Evolutionary conservation across 164 flowering plant species (phyloP).

Genomic region (Annona squamosa): DNA sequence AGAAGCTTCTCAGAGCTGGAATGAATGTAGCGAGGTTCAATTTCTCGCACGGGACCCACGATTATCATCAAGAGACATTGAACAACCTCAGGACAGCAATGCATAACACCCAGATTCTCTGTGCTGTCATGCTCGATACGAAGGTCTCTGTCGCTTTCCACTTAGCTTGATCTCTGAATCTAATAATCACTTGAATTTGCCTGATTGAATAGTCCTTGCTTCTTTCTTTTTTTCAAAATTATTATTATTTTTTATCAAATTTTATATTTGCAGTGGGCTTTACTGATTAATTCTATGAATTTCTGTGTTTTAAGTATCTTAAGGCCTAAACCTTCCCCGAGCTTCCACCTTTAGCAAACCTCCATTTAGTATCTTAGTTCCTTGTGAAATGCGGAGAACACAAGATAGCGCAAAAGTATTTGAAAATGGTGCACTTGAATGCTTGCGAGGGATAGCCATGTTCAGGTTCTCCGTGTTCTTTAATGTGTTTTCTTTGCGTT

Average conservation of each 20-base stretch:
- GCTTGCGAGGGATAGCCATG: no score
- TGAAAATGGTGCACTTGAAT: no score
- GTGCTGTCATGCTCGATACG: slow-evolving; percentile 86
- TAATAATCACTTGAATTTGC: not conserved
- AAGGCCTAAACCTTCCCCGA: no score
- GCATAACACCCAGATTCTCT: slow-evolving; percentile 62
- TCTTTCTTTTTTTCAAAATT: not conserved
- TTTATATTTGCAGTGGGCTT: no score
- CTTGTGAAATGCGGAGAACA: no score
- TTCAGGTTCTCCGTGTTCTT: no score
- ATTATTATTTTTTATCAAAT: not conserved
- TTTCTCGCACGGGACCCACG: slow-evolving; percentile 77
- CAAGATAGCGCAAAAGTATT: no score
- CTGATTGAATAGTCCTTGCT: not conserved
- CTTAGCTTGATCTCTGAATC: not conserved
- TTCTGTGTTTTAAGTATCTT: no score
- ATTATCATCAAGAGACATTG: slow-evolving; percentile 74
- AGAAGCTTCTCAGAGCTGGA: slow-evolving; percentile 73
- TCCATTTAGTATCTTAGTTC: no score
- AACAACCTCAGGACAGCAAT: slow-evolving; percentile 60
- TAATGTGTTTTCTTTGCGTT: no score
- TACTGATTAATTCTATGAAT: no score
- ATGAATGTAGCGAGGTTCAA: slow-evolving; percentile 85
- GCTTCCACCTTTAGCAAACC: no score
- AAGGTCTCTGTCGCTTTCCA: slow-evolving; percentile 34